Evolutionary conservation across 768 basidiomycete species (phyloP).

Genomic region (Mrakia frigida): DNA sequence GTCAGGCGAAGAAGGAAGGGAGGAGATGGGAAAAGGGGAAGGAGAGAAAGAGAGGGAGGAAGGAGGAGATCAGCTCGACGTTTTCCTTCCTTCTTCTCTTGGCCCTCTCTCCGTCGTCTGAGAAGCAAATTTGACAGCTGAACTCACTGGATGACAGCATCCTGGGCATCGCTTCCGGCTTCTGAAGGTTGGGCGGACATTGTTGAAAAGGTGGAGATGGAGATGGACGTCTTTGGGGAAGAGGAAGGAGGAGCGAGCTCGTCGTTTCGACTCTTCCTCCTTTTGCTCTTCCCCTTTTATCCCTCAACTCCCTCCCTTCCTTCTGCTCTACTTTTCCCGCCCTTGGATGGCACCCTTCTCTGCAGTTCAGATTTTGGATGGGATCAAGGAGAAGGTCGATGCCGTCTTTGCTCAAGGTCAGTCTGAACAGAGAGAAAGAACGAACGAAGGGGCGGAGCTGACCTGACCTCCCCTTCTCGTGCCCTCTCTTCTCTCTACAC

Average conservation of each 20-base stretch:
- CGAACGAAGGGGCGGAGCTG: not conserved
- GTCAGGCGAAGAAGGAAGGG: not conserved
- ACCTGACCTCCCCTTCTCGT: not conserved
- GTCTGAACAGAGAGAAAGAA: not conserved
- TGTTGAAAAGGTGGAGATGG: not conserved
- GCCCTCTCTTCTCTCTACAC: not conserved
- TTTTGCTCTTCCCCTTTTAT: too few relatives aligned
- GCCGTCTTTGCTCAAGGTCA: conserved; percentile 32
- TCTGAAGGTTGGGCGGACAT: not conserved
- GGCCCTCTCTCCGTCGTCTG: not conserved
- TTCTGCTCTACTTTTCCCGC: not conserved
- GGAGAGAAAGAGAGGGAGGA: not conserved
- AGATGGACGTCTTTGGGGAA: not conserved
- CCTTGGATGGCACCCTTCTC: conserved; percentile 34
- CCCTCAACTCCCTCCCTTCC: not conserved
- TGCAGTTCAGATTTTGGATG: conserved; percentile 30
- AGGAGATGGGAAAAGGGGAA: not conserved
- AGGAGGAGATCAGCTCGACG: not conserved
- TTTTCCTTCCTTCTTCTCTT: not conserved
- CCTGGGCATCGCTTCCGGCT: not conserved
- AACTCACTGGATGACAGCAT: not conserved
- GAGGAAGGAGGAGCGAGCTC: not conserved
- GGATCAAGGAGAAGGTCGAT: conserved; percentile 38
- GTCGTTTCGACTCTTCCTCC: too few relatives aligned
- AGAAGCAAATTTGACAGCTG: not conserved